Percentiles rank a stretch among this genome's conserved stretches.
Evolutionary conservation across 2,329 filamentous ascomycete species (phyloP).

Genomic region (Teratosphaeria epicoccoides): DNA sequence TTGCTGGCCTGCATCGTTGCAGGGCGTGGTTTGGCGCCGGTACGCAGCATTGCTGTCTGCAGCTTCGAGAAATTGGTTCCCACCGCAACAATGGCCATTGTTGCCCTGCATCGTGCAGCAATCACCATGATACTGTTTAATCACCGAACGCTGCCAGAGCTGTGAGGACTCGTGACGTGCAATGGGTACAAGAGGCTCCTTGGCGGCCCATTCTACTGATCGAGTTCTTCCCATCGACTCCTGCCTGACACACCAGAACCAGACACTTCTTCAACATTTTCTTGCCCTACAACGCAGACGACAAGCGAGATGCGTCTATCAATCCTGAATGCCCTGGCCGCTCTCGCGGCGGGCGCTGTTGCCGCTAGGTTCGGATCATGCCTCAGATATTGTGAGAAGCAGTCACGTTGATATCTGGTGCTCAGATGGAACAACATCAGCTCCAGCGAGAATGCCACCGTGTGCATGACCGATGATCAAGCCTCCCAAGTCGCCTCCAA

Average conservation of each 20-base stretch:
- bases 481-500: conserved; percentile 7
- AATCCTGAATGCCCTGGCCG: background rate
- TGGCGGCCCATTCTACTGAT: background rate
- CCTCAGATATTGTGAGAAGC: background rate
- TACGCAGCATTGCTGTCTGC: background rate
- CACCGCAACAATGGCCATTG: background rate
- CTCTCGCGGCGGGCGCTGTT: background rate
- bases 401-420: background rate
- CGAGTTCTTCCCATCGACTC: background rate
- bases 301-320: background rate
- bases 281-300: background rate
- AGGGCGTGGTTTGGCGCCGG: background rate
- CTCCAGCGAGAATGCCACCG: conserved; percentile 10
- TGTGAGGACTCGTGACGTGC: background rate
- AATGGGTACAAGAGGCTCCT: background rate
- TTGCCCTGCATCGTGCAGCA: background rate
- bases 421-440: background rate
- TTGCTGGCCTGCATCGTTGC: background rate
- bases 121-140: background rate
- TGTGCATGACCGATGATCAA: conserved; percentile 17
- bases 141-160: background rate
- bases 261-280: background rate
- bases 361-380: background rate
- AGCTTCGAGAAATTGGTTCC: background rate
- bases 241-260: background rate